A percentile compares a stretch with the other conserved stretches of the same genome.
Conservation (phyloP, 208 protist species). For the Trypanosoma cruzi region DNA sequence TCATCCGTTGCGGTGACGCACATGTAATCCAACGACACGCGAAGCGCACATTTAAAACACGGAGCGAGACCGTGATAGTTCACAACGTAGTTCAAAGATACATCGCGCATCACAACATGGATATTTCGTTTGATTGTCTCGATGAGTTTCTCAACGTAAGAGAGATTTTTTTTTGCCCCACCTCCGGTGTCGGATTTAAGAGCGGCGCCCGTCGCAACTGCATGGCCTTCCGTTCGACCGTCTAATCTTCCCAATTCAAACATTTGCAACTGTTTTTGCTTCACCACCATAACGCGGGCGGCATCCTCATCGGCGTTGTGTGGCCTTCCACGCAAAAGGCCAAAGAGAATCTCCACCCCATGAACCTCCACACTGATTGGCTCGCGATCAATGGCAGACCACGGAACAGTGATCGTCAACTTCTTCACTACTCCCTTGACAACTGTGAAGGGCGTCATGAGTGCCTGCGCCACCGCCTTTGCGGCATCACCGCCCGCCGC, state of each 20-base stretch:
- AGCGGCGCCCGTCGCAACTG: not conserved
- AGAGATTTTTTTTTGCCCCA: conserved; percentile 3
- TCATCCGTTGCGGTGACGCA: conserved; percentile 56
- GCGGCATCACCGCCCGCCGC: conserved; percentile 4
- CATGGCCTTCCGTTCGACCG: not conserved
- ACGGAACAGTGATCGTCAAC: conserved; percentile 73
- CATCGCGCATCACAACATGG: conserved; percentile 40
- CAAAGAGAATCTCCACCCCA: conserved; percentile 78
- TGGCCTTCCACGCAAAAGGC: conserved; percentile 52
- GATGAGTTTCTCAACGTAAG: conserved; percentile 56
- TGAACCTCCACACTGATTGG: conserved; percentile 59
- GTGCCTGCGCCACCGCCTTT: conserved; percentile 41
- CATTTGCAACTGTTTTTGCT: conserved; percentile 52
- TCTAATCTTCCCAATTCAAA: conserved; percentile 51
- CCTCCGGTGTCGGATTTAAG: not conserved
- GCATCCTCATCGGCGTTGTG: conserved; percentile 61
- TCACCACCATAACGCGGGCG: conserved; percentile 46
- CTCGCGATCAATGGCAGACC: conserved; percentile 69
- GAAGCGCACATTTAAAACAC: conserved; percentile 42
- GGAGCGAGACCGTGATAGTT: conserved; percentile 73
- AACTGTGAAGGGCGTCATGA: conserved; percentile 77
- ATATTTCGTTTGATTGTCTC: conserved; percentile 54
- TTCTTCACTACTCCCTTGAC: conserved; percentile 63
- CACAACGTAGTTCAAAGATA: conserved; percentile 62
- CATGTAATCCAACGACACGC: conserved; percentile 49